phyloP scores from a whole-genome alignment of 2,329 filamentous ascomycete genomes.

The Alternaria brassicicola region DNA sequence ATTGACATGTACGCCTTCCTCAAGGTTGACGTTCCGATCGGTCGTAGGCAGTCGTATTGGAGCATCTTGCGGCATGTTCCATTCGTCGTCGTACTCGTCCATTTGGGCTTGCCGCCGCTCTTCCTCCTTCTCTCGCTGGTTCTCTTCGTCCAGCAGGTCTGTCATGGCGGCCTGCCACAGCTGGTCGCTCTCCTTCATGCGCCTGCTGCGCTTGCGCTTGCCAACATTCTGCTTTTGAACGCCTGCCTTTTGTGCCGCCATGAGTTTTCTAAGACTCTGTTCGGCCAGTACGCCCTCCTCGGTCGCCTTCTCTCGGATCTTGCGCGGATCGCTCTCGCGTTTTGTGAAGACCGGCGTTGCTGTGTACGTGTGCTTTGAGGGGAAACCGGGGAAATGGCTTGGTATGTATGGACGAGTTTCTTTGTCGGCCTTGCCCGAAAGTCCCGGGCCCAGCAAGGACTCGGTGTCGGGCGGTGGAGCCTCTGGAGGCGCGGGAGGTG shows the following conservation, averaged over 20 bases:
- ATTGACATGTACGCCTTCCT: slow-evolving; percentile 59
- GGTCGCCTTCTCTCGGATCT: slow-evolving; percentile 66
- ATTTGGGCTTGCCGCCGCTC: slow-evolving; percentile 25
- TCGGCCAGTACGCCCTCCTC: slow-evolving; percentile 70
- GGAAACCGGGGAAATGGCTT: slow-evolving; percentile 65
- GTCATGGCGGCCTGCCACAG: slow-evolving; percentile 64
- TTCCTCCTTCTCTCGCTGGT: slow-evolving; percentile 34
- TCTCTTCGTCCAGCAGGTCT: slow-evolving; percentile 54
- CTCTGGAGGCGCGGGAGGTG: slow-evolving; percentile 49
- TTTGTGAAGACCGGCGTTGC: slow-evolving; percentile 64
- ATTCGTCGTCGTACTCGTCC: slow-evolving; percentile 26
- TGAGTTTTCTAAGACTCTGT: slow-evolving; percentile 67
- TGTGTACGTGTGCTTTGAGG: slow-evolving; percentile 69
- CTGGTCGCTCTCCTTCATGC: slow-evolving; percentile 53
- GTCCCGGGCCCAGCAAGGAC: slow-evolving; percentile 58
- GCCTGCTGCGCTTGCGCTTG: slow-evolving; percentile 50
- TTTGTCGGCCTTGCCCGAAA: slow-evolving; percentile 56
- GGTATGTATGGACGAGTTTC: slow-evolving; percentile 62
- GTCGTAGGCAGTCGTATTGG: slow-evolving; percentile 40
- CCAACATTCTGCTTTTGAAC: slow-evolving; percentile 43
- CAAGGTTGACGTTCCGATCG: slow-evolving; percentile 37
- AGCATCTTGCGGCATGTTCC: slow-evolving; percentile 27
- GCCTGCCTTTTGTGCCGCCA: slow-evolving; percentile 57
- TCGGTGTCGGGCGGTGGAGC: slow-evolving; percentile 52
- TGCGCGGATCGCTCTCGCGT: slow-evolving; percentile 64